Evolutionary conservation across 306 rosid genomes (phyloP), one percentile per base, ranked within the genome.

Genomic region (Cicer cuneatum): DNA sequence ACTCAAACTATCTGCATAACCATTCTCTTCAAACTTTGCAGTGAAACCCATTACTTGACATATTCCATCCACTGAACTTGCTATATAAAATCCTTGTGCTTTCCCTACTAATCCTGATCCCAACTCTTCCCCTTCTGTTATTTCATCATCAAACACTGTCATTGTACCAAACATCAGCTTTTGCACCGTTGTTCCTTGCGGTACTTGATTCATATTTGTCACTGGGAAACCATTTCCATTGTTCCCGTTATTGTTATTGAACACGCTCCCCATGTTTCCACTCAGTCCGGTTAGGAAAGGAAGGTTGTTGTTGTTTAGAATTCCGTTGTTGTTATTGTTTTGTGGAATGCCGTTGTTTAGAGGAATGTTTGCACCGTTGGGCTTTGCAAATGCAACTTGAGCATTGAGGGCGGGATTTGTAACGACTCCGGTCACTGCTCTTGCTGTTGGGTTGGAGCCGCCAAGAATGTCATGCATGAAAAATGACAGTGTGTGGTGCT

Each of bases 201-300:
- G 89, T 0, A 90, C 78, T 43, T 84, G 89, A 1, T 83, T 86
- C 7, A 86, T 71, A 49, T 77, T 90, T 1, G 85, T 40, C 33
- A 82, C 76, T 0, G 93, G 56, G 45, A 87, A 83, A n/a, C 88
- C 86, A 4, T 75, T 81, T 1, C 87, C 89, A 1, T 86, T 87
- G 41, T 42, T 12, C 2, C 74, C 8, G 67, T 79, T 84, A 66
- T 86, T 84, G 0, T 87, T 89, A 16, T 81, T 92, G 63, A 87
- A 61, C 43, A 90, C 77, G 39, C 74, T 88, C 0, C 82, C 78
- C 0, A 83, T 41, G 42, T 67, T 87, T 2, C 98, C 97, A 7
- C 90, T 69, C 2, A 93, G 90, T 66, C 98, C 98, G 0, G 92
- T 86, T 61, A 90, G 86, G 90, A 93, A 93, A 0, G 98, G 98